Base-by-base conservation (phyloP, 2,329 filamentous ascomycete genomes). In the Colletotrichum liaoningense region DNA sequence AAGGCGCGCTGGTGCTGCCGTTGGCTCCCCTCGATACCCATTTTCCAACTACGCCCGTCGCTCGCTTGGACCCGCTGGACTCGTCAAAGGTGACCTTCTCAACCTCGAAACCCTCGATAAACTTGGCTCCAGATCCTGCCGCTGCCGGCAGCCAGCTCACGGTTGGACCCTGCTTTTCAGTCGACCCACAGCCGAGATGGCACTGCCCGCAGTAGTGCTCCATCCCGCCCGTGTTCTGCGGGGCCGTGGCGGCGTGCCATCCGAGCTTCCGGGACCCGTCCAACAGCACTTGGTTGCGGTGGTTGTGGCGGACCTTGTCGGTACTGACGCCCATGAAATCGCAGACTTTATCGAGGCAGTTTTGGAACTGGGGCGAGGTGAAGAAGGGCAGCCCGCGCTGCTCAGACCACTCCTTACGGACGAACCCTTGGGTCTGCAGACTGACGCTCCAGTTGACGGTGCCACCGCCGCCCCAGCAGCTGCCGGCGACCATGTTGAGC, bases 391-490 rank as follows among this genome's bases (percentile, higher is more conserved):
- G 84, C 0, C 92, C 91, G 19, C 84, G 78, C 60, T 86, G 82
- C 63, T 89, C 85, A 0, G 94, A 92, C 95, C 96, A 98, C 82
- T 98, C 94, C 76, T 90, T 86, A 4, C 95, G 90, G 1, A 98
- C 94, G 75, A 88, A 93, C 30, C 89, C 91, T 79, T 96, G 94
- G 0, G 94, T 93, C 77, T 88, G 86, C 64, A 92, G 83, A 63
- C 85, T 85, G 9, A 90, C 89, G 78, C 88, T 93, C 95, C 95
- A 98, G 82, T 98, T 98, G 77, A 98, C 83, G 0, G 94, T 95
- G 6, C 95, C 95, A 68, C 95, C 95, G 55, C 95, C 95, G 35
- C 95, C 95, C 90, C 93, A 97, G 38, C 90, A 90, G 69, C 90
- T 89, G 1, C 94, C 95, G 0, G 93, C 90, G 3, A 94, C 80